Base-by-base conservation (phyloP, 2,329 filamentous ascomycete species). In the Alternaria triticimaculans region DNA sequence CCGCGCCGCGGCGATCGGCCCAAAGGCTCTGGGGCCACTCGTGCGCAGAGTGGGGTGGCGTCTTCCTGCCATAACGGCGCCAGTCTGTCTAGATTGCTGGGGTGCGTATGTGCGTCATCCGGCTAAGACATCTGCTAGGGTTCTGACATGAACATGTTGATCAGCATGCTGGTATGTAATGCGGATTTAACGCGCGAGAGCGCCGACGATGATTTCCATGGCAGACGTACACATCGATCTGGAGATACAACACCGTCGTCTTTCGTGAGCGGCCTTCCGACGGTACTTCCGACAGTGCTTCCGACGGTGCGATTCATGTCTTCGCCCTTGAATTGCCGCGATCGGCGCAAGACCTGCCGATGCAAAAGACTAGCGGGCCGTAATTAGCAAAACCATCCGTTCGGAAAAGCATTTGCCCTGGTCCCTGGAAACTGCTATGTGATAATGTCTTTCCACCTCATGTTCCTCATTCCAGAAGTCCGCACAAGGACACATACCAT, bases 81-180 rank as follows among this genome's bases (percentile, higher is more conserved):
- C 57, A 57, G 41, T 55, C 33, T 43, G 41, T 44, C 18, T 25
- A 51, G 26, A 43, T 30, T 21, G 15, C 37, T 49, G 51, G 55
- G 49, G 49, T 51, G 49, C 37, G 37, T 41, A 41, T 41, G 46
- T 56, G 57, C 63, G 60, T 65, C 55, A 65, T 65, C 49, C 45
- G 62, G 45, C 46, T 46, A 33, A 15, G 9, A 5, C 18, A 64
- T 61, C 43, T 37, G 54, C 43, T 43, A 61, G 26, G 12, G 46
- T 15, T 25, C 15, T 60, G 12, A 30, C 6, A 33, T n/a, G n/a
- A 41, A 20, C 30, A 41, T 25, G 18, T 43, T 18, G 46, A 28
- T 20, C 9, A 11, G n/a, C 21, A 41, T 23, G 37, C 7, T 51
- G 5, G 53, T 41, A 41, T 41, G 37, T 41, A 41, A 41, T 41